Base-by-base conservation (phyloP, 257 asterid species). In the Henckelia pumila region DNA sequence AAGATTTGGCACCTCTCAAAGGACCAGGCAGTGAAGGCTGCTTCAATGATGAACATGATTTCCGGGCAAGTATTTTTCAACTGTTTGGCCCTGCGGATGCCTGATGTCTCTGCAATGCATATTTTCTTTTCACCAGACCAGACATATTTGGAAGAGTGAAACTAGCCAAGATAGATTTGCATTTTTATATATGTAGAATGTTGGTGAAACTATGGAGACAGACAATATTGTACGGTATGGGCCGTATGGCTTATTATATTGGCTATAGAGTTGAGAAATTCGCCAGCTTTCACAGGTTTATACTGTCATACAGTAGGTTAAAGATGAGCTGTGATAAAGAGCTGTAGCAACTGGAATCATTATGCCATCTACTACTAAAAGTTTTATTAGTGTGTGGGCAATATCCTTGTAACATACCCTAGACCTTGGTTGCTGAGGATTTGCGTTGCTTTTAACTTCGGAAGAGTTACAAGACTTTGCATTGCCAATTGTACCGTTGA, bases 41-140 rank as follows among this genome's bases (percentile, higher is more conserved):
- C 8, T 49, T 62, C 47, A 13, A 40, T 62, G 67, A 21, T 62
- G 55, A 32, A 35, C 47, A 21, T 61, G 67, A 25, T 35, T 62
- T 62, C 23, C 56, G 0, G 14, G 67, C 10, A 20, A 10, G 55
- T 5, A 33, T 21, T 52, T 28, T 59, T 17, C 32, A 20, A 60
- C 17, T 2, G 11, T 17, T 61, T 59, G 5, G 40, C 23, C 23
- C 20, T 59, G 50, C 24, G 1, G 40, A 0, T 28, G 23, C 20
- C 47, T 25, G 20, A 58, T 30, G 9, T 58, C 13, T 5, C 30
- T 24, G 35, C 30, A 3, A 25, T 28, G 62, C 0, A 11, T 58
- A 58, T 23, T 21, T 4, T 28, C 23, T 16, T 29, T 20, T 28
- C 44, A 17, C 30, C 23, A 40, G 50, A 17, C 30, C 23, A 40